phyloP scores from a whole-genome alignment of 176 grass and related monocot species.

The Aegilops sharonensis region DNA sequence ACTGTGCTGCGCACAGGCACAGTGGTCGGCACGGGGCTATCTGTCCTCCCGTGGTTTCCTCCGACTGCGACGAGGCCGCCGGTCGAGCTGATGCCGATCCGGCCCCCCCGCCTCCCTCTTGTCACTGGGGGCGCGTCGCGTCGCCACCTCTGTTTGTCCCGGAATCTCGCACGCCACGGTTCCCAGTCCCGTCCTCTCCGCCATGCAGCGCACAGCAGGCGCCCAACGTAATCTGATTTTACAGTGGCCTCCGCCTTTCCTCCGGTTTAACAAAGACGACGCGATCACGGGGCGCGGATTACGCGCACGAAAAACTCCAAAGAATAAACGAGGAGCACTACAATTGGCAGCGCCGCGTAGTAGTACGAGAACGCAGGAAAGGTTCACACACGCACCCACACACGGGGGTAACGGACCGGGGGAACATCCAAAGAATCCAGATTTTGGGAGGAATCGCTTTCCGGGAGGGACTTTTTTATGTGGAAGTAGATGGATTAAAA shows the following conservation, averaged over 20 bases:
- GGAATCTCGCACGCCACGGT: constrained; percentile 13
- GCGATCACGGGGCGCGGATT: not conserved
- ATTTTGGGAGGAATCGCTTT: constrained; percentile 38
- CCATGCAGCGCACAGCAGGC: not conserved
- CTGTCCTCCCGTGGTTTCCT: not conserved
- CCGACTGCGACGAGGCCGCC: not conserved
- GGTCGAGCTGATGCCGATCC: not conserved
- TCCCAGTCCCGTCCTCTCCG: constrained; percentile 5
- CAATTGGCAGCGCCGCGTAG: too few species aligned
- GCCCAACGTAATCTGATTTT: not conserved
- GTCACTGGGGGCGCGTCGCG: constrained; percentile 19
- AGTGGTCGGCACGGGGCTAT: not conserved
- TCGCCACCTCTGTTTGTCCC: constrained; percentile 31
- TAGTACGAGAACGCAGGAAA: too few species aligned
- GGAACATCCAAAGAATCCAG: constrained; percentile 45
- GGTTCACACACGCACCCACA: not conserved
- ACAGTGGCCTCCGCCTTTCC: not conserved
- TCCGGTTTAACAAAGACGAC: not conserved
- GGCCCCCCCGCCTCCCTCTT: not conserved
- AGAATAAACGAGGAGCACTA: too few species aligned
- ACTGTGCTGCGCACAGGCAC: not conserved
- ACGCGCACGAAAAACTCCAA: too few species aligned
- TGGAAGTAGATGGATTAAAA: not conserved
- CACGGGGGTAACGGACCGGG: not conserved
- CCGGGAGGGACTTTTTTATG: not conserved